Evolutionary conservation across 768 basidiomycete genomes (phyloP).

Genomic region (Lyophyllum decastes): DNA sequence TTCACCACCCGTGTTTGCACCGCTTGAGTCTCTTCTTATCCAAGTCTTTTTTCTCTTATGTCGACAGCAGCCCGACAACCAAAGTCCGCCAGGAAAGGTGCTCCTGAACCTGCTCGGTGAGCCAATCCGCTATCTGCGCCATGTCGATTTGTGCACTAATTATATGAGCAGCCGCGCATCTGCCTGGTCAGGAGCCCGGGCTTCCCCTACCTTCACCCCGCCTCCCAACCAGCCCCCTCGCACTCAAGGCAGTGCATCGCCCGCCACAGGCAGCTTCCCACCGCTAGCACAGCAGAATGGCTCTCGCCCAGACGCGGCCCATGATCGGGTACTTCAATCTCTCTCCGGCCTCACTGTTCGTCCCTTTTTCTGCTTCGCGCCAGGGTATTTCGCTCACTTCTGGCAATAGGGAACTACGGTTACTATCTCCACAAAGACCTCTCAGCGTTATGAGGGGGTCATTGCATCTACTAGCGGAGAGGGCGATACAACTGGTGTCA

Average conservation of each 20-base stretch:
- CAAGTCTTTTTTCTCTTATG: conserved; percentile 43
- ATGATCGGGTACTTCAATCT: conserved; percentile 63
- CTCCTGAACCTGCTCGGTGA: conserved; percentile 59
- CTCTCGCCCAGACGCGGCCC: conserved; percentile 45
- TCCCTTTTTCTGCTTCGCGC: conserved; percentile 14
- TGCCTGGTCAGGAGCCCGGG: conserved; percentile 70
- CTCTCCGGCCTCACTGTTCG: conserved; percentile 73
- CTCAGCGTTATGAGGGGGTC: conserved; percentile 74
- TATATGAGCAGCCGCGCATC: conserved; percentile 35
- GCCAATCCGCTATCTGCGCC: conserved; percentile 12
- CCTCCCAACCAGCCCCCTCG: conserved; percentile 43
- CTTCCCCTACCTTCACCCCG: conserved; percentile 73
- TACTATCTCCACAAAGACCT: conserved; percentile 72
- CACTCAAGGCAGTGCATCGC: conserved; percentile 33
- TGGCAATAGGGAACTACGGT: conserved; percentile 65
- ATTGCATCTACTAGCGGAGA: conserved; percentile 61
- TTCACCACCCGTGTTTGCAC: conserved; percentile 33
- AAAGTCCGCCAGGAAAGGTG: conserved; percentile 65
- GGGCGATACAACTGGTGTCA: conserved; percentile 71
- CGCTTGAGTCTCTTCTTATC: conserved; percentile 33
- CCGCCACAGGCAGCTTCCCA: conserved; percentile 41
- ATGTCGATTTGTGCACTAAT: conserved; percentile 26
- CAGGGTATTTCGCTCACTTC: conserved; percentile 2
- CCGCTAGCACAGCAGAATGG: conserved; percentile 52
- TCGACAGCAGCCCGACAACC: conserved; percentile 64